phyloP scores from a whole-genome alignment of 257 asterid genomes.

The Handroanthus guayacan region DNA sequence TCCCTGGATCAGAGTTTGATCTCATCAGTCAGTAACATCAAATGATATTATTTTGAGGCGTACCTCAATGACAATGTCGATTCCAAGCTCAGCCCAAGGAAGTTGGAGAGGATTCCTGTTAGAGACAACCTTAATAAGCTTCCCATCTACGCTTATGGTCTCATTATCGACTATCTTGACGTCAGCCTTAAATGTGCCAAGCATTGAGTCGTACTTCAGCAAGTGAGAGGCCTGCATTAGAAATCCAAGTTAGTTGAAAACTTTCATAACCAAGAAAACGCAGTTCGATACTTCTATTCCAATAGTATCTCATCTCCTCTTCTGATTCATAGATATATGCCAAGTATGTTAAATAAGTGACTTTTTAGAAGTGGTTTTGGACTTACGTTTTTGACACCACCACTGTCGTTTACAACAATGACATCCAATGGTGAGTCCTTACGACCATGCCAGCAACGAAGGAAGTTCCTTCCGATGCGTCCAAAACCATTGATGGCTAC shows the following conservation, averaged over 20 bases:
- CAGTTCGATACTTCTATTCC: no score
- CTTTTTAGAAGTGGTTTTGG: not conserved
- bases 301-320: no score
- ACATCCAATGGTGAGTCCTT: constrained; percentile 93
- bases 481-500: constrained; percentile 95
- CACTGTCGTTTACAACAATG: constrained; percentile 85
- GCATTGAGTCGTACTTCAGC: constrained; percentile 91
- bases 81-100: constrained; percentile 95
- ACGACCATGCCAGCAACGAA: constrained; percentile 97
- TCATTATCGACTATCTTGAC: constrained; percentile 80
- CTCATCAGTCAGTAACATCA: no score
- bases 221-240: constrained; percentile 81
- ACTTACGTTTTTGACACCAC: constrained; percentile 90
- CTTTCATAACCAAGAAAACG: not conserved
- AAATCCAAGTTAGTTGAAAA: constrained; percentile 1
- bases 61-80: constrained; percentile 93
- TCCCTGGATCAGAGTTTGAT: no score
- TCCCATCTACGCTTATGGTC: constrained; percentile 91
- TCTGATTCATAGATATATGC: no score
- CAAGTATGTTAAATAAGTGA: no score
- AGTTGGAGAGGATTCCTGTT: constrained; percentile 88
- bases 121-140: constrained; percentile 82
- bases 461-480: constrained; percentile 95
- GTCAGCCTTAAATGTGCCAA: constrained; percentile 89
- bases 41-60: not conserved